Base-by-base conservation (phyloP, 768 basidiomycete genomes). In the Lactifluus pinguis region DNA sequence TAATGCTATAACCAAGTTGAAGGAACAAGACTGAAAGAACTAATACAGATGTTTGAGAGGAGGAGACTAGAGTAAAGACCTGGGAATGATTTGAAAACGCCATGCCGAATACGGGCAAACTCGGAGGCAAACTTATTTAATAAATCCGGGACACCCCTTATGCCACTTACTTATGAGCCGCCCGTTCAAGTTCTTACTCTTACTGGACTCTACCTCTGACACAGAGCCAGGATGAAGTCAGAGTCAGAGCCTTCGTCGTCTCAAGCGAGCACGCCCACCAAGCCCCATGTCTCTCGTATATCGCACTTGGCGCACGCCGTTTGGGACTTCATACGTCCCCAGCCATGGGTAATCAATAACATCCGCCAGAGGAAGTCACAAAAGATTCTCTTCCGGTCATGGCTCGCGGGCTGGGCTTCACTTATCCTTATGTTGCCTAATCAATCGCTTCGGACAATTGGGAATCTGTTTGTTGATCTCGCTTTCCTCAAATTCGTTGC, bases 371-470 rank as follows among this genome's bases (percentile, higher is more conserved):
- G 64, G 19, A 69, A 68, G 56, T 73, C 77, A 13, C 70, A 71
- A 69, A 75, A 76, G 63, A 53, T 72, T 44, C 64, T 75, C 49
- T 63, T 75, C 32, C 68, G 76, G n/a, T 77, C 74, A 60, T 79
- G 76, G 76, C 53, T 76, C 9, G 75, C 73, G 13, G 68, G 71
- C 11, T 77, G 74, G 72, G 70, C 67, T 1, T 65, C 69, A 19
- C 74, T 76, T 64, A 57, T 79, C 41, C 63, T 79, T 47, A 49
- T 79, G 6, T 70, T 79, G 19, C 75, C 77, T 2, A 57, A 74
- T 54, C 68, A 65, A 17, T 76, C 77, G 10, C 65, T 78, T 29
- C 68, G 55, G 13, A 69, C 67, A 0, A 58, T 77, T 10, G 78
- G 78, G 17, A 74, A 73, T 57, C 72, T 76, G 77, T 79, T 59